Percentiles rank a stretch among this genome's conserved stretches.
Evolutionary conservation across 2,329 filamentous ascomycete genomes (phyloP).

Genomic region (Paracorniculantispora psalliotae): DNA sequence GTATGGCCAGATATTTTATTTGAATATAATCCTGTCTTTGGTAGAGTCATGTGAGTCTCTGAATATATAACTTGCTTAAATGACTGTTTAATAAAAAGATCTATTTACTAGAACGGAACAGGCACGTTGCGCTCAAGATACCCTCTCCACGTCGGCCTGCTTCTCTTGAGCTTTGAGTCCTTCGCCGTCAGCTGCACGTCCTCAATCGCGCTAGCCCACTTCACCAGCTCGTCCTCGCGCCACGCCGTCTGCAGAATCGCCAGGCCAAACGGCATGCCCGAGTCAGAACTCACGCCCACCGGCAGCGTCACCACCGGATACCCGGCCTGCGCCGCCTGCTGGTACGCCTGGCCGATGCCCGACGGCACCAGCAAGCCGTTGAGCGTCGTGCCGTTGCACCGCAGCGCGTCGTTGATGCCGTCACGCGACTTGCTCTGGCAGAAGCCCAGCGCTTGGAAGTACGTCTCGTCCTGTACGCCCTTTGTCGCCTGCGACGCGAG

Average conservation of each 20-base stretch:
- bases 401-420: slow-evolving; percentile 66
- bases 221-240: slow-evolving; percentile 49
- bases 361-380: slow-evolving; percentile 64
- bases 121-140: slow-evolving; percentile 45
- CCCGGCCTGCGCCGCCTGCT: slow-evolving; percentile 69
- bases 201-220: slow-evolving; percentile 56
- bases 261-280: slow-evolving; percentile 58
- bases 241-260: slow-evolving; percentile 53
- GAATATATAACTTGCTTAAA: too few relatives aligned
- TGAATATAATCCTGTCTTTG: too few relatives aligned
- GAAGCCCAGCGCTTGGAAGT: slow-evolving; percentile 62
- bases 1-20: too few relatives aligned
- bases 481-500: slow-evolving; percentile 56
- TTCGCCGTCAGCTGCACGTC: slow-evolving; percentile 44
- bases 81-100: neutral
- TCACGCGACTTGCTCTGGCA: slow-evolving; percentile 54
- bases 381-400: slow-evolving; percentile 40
- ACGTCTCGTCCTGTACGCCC: slow-evolving; percentile 59
- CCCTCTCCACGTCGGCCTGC: slow-evolving; percentile 47
- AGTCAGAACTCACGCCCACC: slow-evolving; percentile 48
- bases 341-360: slow-evolving; percentile 61
- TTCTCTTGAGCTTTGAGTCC: slow-evolving; percentile 42
- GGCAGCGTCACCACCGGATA: slow-evolving; percentile 70
- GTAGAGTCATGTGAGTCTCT: too few relatives aligned
- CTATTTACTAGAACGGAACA: slow-evolving; percentile 22